Evolutionary conservation across 2,329 filamentous ascomycete genomes (phyloP), one percentile per base, ranked within the genome.

Genomic region (Neurospora crassa): DNA sequence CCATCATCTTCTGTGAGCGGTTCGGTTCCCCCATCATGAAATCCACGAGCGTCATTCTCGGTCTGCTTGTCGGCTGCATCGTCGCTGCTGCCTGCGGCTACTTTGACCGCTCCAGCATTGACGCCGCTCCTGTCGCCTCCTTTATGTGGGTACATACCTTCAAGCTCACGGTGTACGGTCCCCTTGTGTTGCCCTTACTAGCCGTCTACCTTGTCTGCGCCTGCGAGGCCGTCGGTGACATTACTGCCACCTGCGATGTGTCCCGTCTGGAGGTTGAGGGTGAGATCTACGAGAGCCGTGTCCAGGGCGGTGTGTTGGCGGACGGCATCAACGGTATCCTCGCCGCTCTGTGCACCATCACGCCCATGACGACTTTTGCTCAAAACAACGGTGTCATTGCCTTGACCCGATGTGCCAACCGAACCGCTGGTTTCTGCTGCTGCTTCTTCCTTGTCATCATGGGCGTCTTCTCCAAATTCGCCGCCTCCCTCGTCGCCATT

Each of bases 341-440:
- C 18, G 91, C 92, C 18, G 91, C 89, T 0, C 86, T 96, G 41
- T 91, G 90, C 82, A 95, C 42, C 68, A 92, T 93, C 75, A 92
- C 91, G 0, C 92, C 92, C 40, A 92, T 94, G 88, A 90, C 89
- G 1, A 91, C 90, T 0, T 94, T 94, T 75, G 92, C 92, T 0
- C 92, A 94, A 79, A 95, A 95, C 82, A 94, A 95, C 78, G 92
- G 92, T 43, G 91, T 95, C 69, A 94, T 96, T 73, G 91, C 92
- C 0, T 84, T 96, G 67, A 96, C 92, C 0, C 87, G 92, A 18
- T 95, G 92, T 79, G 92, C 92, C 0, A 95, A 93, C 79, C 88
- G 92, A 70, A 91, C 89, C 67, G 93, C 92, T 5, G 93, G 93
- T 5, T 94, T 93, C 79, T 91, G 90, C 68, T 91, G 90, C 78